Conservation (phyloP, 2,329 filamentous ascomycete genomes). For the Fusarium sp. region DNA sequence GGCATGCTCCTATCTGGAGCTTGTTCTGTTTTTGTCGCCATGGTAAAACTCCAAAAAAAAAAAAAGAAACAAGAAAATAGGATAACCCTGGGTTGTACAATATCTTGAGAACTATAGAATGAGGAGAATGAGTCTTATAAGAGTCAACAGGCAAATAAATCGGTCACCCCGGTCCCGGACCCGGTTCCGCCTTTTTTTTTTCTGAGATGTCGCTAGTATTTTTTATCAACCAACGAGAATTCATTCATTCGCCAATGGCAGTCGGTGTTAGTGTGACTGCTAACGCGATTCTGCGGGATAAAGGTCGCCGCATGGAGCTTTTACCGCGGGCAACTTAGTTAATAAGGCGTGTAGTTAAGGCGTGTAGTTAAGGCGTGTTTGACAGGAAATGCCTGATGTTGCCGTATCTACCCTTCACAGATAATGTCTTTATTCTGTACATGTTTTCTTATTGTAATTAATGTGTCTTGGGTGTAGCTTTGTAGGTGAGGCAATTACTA, state of each 20-base stretch:
- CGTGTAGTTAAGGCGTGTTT: background rate
- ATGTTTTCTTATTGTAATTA: background rate
- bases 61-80: background rate
- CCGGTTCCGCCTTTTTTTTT: slow-evolving; percentile 34
- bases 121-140: slow-evolving; percentile 22
- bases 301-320: slow-evolving; percentile 28
- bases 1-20: slow-evolving; percentile 23
- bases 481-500: background rate
- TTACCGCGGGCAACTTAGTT: background rate
- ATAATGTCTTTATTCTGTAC: background rate
- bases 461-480: background rate
- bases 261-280: slow-evolving; percentile 10
- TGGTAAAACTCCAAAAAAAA: background rate
- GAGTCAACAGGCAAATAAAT: slow-evolving; percentile 25
- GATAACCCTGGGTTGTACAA: no score
- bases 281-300: slow-evolving; percentile 35
- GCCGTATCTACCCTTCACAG: slow-evolving; percentile 5
- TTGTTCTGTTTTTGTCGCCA: slow-evolving; percentile 20
- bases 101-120: background rate
- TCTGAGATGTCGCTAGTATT: slow-evolving; percentile 4
- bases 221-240: slow-evolving; percentile 5
- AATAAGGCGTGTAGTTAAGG: background rate
- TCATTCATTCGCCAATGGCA: slow-evolving; percentile 28
- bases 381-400: slow-evolving; percentile 14
- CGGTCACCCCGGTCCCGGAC: slow-evolving; percentile 32